Base-by-base conservation (phyloP, 176 grass and related monocot species). In the Eleusine coracana region DNA sequence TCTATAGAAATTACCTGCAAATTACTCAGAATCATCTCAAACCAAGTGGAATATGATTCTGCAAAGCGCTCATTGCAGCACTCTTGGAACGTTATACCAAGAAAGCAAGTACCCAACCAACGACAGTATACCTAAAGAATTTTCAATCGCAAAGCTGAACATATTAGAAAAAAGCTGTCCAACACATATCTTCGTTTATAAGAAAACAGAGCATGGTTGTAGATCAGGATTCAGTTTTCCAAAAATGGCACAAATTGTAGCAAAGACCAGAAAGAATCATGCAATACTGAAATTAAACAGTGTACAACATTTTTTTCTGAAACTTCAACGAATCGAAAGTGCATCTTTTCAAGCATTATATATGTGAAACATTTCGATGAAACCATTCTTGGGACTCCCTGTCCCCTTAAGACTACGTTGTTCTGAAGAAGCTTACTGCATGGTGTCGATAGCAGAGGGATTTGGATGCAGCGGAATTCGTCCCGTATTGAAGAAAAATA, bases 21-120 rank as follows among this genome's bases (percentile, higher is more conserved):
- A 61, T 78, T 86, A 48, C 11, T 28, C 17, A 90, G 73, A 73
- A 90, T 77, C 67, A 78, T 90, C 49, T 90, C 88, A 67, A 82
- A 90, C 88, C 88, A 90, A 82, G 14, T 64, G 50, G 83, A 71
- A 68, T 78, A 72, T 38, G 83, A 82, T 73, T 77, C 67, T 21
- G 11, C 73, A 82, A 90, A 90, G 12, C 88, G 67, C 49, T 82
- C 73, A 60, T 71, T 82, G 68, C 83, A 78, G 83, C 83, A 86
- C 23, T 86, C 79, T 77, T 86, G 72, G 40, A 86, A 82, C n/a
- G 83, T 90, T 31, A 86, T 16, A 17, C 88, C 83, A 1, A 90
- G 88, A 73, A 86, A 86, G 58, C 79, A 86, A 68, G 73, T 90
- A 82, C 88, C 88, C 83, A 90, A 65, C 88, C 83, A 90, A 73